Evolutionary conservation across 768 basidiomycete species (phyloP), one percentile per base, ranked within the genome.

Genomic region (Lentinula aciculospora): DNA sequence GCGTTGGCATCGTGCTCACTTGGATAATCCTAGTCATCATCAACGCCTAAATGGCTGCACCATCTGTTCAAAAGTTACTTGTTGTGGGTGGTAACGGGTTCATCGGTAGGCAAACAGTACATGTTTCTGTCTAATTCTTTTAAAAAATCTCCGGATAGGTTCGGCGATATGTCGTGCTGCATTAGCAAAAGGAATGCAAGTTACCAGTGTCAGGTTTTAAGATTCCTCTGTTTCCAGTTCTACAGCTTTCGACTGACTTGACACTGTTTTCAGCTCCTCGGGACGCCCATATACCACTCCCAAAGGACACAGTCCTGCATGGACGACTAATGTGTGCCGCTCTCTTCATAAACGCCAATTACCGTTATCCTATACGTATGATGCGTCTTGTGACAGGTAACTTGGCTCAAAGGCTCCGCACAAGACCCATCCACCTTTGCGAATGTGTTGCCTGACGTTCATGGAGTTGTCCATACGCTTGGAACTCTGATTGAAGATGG

Each of bases 1-100:
- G 42, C n/a, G 42, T 19, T n/a, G 21, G 8, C 23, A n/a, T 7
- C 42, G 19, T 40, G 15, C 15, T 40, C 39, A 34, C 13, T 46
- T 23, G 44, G 21, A 28, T 28, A 46, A 27, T 25, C 44, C 10
- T 17, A 12, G 25, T 29, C 3, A 15, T 25, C 17, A 8, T n/a
- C n/a, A 8, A 28, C 13, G 7, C 3, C 49, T 19, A 27, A n/a
- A 56, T 56, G 54, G 31, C 54, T 40, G 44, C 42, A 34, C 31
- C 54, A 12, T 59, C 76, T 23, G 57, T 76, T 53, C 81, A 76
- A 55, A 88, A 78, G 66, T 80, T 98, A 36, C 83, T 98, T n/a
- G 93, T 99, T 40, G 82, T 98, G 1, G 97, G 97, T n/a, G 97
- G 97, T 45, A 97, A 97, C 74, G 97, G 97, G 4, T 98, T 97